Percentiles rank a stretch among this genome's conserved stretches.
Evolutionary conservation across 2,329 filamentous ascomycete species (phyloP).

Genomic region (Colletotrichum gloeosporioides): DNA sequence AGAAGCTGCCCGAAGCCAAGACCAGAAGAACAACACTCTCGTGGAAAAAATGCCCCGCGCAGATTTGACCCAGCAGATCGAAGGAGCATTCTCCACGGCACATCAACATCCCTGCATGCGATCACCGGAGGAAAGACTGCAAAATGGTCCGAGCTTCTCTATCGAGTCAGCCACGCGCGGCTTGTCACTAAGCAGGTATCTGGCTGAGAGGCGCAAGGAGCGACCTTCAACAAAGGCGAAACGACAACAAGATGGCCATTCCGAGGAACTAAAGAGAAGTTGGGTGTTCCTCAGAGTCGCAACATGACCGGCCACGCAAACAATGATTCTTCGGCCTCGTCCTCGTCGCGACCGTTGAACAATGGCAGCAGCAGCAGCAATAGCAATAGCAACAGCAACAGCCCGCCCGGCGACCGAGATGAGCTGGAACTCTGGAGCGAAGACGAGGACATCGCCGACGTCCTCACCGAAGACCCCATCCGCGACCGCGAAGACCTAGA

Average conservation of each 20-base stretch:
- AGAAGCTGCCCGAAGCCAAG: not conserved
- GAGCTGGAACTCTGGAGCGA: conserved; percentile 49
- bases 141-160: not conserved
- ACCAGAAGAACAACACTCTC: not conserved
- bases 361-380: conserved; percentile 11
- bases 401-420: conserved; percentile 46
- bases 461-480: conserved; percentile 64
- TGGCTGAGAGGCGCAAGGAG: not conserved
- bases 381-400: conserved; percentile 17
- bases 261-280: conserved; percentile 10
- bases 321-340: conserved; percentile 38
- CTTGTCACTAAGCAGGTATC: conserved; percentile 7
- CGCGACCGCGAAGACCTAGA: conserved; percentile 50
- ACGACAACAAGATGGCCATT: conserved; percentile 38
- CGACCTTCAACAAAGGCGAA: not conserved
- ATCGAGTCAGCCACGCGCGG: conserved; percentile 17
- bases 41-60: conserved; percentile 18
- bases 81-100: not conserved
- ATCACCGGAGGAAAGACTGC: not conserved
- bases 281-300: conserved; percentile 28
- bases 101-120: conserved; percentile 4
- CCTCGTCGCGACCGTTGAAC: conserved; percentile 32
- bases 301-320: conserved; percentile 45
- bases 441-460: conserved; percentile 42
- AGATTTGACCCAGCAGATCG: conserved; percentile 15